phyloP scores from a whole-genome alignment of 2,329 filamentous ascomycete species.

The Neonectria magnoliae region DNA sequence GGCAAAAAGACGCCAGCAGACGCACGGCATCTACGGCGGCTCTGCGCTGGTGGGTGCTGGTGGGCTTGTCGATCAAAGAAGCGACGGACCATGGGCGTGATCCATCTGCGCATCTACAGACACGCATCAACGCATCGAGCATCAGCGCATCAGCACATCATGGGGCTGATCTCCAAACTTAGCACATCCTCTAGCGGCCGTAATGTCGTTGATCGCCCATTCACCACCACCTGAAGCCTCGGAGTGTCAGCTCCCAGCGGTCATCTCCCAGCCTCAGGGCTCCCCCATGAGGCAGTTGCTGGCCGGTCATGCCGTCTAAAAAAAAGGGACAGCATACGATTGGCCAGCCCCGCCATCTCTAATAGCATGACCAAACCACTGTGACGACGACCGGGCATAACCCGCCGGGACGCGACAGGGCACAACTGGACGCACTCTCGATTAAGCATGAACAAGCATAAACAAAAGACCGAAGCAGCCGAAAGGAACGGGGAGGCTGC shows the following conservation, averaged over 20 bases:
- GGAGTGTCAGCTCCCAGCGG: neutral
- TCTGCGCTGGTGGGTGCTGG: conserved; percentile 15
- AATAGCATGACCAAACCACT: conserved; percentile 4
- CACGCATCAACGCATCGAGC: conserved; percentile 15
- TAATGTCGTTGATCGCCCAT: neutral
- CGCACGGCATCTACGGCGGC: conserved; percentile 27
- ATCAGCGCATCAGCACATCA: neutral
- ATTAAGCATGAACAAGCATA: conserved; percentile 36
- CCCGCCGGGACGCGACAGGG: conserved; percentile 15
- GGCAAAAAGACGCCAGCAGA: conserved; percentile 6
- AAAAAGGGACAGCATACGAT: conserved; percentile 16
- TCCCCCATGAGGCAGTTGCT: neutral
- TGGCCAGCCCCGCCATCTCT: conserved; percentile 21
- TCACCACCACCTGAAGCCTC: neutral
- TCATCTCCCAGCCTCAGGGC: neutral
- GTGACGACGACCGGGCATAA: neutral
- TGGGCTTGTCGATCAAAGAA: conserved; percentile 31
- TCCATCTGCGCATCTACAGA: neutral
- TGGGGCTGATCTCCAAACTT: conserved; percentile 33
- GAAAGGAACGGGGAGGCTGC: conserved; percentile 22
- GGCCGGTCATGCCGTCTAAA: neutral
- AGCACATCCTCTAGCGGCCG: conserved; percentile 22
- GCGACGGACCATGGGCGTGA: conserved; percentile 10
- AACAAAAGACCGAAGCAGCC: conserved; percentile 34
- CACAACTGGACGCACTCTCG: conserved; percentile 24